Evolutionary conservation across 148 eudicot genomes (phyloP).

Genomic region (Nepenthes gracilis): DNA sequence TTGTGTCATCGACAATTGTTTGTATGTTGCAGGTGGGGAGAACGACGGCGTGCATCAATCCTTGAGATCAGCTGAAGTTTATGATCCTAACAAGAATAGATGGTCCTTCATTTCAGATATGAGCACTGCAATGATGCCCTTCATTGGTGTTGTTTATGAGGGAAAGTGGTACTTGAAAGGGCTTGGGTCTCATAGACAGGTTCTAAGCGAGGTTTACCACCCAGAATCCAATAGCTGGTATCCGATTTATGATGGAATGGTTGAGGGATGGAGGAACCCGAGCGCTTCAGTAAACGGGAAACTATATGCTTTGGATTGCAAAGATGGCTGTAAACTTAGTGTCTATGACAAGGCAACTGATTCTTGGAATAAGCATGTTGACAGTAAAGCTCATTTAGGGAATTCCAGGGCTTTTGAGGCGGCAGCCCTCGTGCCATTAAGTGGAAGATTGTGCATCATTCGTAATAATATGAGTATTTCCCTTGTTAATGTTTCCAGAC

Average conservation of each 20-base stretch:
- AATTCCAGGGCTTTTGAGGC: slow-evolving; percentile 73
- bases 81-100: slow-evolving; percentile 70
- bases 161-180: slow-evolving; percentile 94
- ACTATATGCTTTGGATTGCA: slow-evolving; percentile 79
- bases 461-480: slow-evolving; percentile 85
- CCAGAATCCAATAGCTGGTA: slow-evolving; percentile 65
- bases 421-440: slow-evolving; percentile 67
- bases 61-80: slow-evolving; percentile 76
- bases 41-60: slow-evolving; percentile 67
- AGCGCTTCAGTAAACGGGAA: slow-evolving; percentile 51
- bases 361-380: slow-evolving; percentile 74
- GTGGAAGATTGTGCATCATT: slow-evolving; percentile 59
- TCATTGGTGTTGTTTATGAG: slow-evolving; percentile 75
- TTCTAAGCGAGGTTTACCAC: slow-evolving; percentile 69
- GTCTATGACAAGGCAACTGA: slow-evolving; percentile 60
- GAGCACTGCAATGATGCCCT: slow-evolving; percentile 88
- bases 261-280: slow-evolving; percentile 86
- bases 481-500: slow-evolving; percentile 59
- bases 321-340: slow-evolving; percentile 80
- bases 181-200: slow-evolving; percentile 71
- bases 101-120: slow-evolving; percentile 81
- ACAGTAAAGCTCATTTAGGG: slow-evolving; percentile 70
- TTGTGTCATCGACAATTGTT: slow-evolving; percentile 84
- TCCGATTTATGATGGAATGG: slow-evolving; percentile 71
- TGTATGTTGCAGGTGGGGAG: slow-evolving; percentile 92